Base-by-base conservation (phyloP, 2,329 filamentous ascomycete species). In the Exophiala calicioides region DNA sequence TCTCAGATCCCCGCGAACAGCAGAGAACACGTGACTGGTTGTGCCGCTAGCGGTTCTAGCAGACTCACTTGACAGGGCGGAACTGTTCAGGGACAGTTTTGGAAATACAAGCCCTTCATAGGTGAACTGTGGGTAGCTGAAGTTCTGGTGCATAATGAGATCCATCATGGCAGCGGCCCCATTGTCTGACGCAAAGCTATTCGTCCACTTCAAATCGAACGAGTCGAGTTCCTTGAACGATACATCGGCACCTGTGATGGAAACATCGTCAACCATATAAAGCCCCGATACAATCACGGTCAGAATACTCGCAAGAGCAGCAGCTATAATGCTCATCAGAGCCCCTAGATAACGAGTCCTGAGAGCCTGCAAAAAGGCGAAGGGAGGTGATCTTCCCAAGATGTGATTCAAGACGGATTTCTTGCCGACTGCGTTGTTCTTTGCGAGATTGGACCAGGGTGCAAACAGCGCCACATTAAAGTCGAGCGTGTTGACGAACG, bases 231-330 rank as follows among this genome's bases (percentile, higher is more conserved):
- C 60, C n/a, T 55, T 56, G 16, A 66, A 47, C 9, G 45, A 58
- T 4, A 64, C 38, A 4, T 51, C 37, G 7, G 57, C 47, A 12
- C 58, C 50, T 3, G 43, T 43, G 18, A 56, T 44, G 3, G 47
- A 37, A 20, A 64, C 58, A 8, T 60, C 38, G 9, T 57, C 50
- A 13, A 61, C 55, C 13, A 56, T 61, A 37, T 65, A 65, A 2
- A 67, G 56, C 19, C 64, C 62, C 18, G 64, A 59, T n/a, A 55
- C 57, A 6, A 62, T 46, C 9, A 62, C 55, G 7, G 59, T 58
- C 15, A 62, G 45, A n/a, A 59, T 37, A 23, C 50, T 48, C 15
- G 57, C 55, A n/a, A 50, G n/a, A 6, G 44, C 34, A 4, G 55
- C 49, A 5, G 60, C 57, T 27, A 53, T n/a, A 5, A 55, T 49